Evolutionary conservation across 108 stramenopile species (phyloP).

Genomic region (Fragilaria radians): DNA sequence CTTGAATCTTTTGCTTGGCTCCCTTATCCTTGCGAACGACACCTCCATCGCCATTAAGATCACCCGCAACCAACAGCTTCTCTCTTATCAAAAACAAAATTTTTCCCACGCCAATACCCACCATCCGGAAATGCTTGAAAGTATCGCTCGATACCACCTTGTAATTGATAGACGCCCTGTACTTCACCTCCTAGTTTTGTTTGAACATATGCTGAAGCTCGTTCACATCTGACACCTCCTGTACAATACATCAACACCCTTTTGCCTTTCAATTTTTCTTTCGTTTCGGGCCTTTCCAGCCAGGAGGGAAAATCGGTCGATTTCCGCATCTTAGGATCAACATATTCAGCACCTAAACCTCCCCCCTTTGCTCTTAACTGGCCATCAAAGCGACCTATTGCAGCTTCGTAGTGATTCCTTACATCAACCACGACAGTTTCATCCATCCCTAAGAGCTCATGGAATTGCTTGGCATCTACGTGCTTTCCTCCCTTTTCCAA

Average conservation of each 20-base stretch:
- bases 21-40: slow-evolving; percentile 43
- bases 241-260: slow-evolving; percentile 84
- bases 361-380: slow-evolving; percentile 30
- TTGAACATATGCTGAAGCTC: slow-evolving; percentile 82
- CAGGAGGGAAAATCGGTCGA: slow-evolving; percentile 82
- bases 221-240: slow-evolving; percentile 83
- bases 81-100: slow-evolving; percentile 89
- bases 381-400: slow-evolving; percentile 81
- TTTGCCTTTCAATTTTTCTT: slow-evolving; percentile 79
- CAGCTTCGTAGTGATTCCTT: slow-evolving; percentile 78
- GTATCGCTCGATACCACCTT: slow-evolving; percentile 88
- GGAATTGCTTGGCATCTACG: slow-evolving; percentile 79
- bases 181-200: slow-evolving; percentile 47
- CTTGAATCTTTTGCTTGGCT: slow-evolving; percentile 15
- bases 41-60: slow-evolving; percentile 78
- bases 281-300: slow-evolving; percentile 68
- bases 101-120: slow-evolving; percentile 85
- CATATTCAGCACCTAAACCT: slow-evolving; percentile 29
- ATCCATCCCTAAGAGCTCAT: slow-evolving; percentile 55
- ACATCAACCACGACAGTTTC: slow-evolving; percentile 89
- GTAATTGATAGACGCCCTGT: slow-evolving; percentile 82
- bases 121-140: slow-evolving; percentile 80
- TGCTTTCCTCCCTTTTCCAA: slow-evolving; percentile 70
- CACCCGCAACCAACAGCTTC: slow-evolving; percentile 73
- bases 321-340: slow-evolving; percentile 90